Conservation (phyloP, 2,329 filamentous ascomycete species). For the Phaeophleospora eucalypticola region DNA sequence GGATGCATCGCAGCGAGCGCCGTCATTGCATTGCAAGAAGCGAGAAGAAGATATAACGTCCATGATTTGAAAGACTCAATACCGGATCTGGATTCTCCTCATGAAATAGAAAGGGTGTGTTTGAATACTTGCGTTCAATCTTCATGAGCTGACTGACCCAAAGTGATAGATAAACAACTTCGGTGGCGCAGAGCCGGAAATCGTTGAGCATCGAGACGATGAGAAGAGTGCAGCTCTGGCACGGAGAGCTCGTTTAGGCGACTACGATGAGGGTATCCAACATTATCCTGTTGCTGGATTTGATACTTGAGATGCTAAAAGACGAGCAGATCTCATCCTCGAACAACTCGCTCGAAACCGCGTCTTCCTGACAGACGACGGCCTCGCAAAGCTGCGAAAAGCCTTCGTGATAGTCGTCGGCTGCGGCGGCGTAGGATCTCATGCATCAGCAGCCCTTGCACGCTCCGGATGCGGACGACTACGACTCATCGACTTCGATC, state of each 20-base stretch:
- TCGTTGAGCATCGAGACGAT: conserved; percentile 49
- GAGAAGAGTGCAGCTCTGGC: conserved; percentile 56
- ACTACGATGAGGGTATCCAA: conserved; percentile 59
- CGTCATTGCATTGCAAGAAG: conserved; percentile 56
- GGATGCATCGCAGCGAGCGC: conserved; percentile 48
- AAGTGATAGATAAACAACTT: conserved; percentile 56
- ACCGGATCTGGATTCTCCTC: conserved; percentile 49
- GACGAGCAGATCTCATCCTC: conserved; percentile 69
- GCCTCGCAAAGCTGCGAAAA: conserved; percentile 71
- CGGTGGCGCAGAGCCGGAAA: conserved; percentile 49
- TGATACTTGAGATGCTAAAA: conserved; percentile 5
- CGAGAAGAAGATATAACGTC: conserved; percentile 52
- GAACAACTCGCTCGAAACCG: conserved; percentile 92
- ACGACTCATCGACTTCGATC: conserved; percentile 92
- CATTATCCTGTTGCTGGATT: not conserved
- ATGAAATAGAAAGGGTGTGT: conserved; percentile 50
- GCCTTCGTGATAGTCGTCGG: conserved; percentile 88
- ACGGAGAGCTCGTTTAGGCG: conserved; percentile 56
- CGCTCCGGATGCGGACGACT: conserved; percentile 86
- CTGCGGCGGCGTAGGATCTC: conserved; percentile 90
- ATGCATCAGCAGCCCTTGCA: conserved; percentile 79
- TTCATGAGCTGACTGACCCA: conserved; percentile 35
- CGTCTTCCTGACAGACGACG: conserved; percentile 81
- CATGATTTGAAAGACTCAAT: conserved; percentile 59
- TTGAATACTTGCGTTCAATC: conserved; percentile 1